These are phyloP conservation scores for Fraxinus baroniana DNA, from an alignment of 305 asterid species.

Conservation along the genomic window DNA sequence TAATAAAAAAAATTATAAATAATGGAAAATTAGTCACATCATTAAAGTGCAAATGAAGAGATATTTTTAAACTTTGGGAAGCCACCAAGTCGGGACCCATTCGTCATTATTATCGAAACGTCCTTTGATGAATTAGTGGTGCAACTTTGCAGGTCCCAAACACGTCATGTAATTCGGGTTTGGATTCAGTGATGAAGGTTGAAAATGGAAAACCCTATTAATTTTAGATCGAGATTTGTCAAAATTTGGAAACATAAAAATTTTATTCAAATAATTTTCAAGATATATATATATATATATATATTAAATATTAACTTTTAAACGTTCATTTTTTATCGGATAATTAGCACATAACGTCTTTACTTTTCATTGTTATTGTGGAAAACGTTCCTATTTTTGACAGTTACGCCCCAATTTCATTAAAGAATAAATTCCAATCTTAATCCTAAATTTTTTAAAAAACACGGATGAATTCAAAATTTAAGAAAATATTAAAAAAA, in stretches of 20 bases:
- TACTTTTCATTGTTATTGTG: too few species aligned
- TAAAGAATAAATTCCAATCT: too few species aligned
- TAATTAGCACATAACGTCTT: too few species aligned
- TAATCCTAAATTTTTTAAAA: too few species aligned
- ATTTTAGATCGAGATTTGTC: background rate
- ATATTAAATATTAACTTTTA: too few species aligned
- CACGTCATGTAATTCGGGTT: background rate
- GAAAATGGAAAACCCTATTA: background rate
- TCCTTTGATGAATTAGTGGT: background rate
- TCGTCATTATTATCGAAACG: background rate
- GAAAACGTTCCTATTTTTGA: too few species aligned
- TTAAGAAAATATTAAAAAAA: too few species aligned
- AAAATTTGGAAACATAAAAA: background rate
- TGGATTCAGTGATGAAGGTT: background rate
- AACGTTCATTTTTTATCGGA: background rate
- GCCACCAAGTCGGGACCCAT: conserved; percentile 4
- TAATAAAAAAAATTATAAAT: background rate
- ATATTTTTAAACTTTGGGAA: background rate
- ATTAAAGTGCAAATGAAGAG: background rate
- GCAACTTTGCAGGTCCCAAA: background rate
- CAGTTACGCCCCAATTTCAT: too few species aligned
- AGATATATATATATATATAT: too few species aligned
- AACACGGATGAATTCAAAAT: too few species aligned
- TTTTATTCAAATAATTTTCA: too few species aligned
- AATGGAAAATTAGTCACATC: background rate